Evolutionary conservation across 257 asterid species (phyloP).

Genomic region (Thymus quinquecostatus): DNA sequence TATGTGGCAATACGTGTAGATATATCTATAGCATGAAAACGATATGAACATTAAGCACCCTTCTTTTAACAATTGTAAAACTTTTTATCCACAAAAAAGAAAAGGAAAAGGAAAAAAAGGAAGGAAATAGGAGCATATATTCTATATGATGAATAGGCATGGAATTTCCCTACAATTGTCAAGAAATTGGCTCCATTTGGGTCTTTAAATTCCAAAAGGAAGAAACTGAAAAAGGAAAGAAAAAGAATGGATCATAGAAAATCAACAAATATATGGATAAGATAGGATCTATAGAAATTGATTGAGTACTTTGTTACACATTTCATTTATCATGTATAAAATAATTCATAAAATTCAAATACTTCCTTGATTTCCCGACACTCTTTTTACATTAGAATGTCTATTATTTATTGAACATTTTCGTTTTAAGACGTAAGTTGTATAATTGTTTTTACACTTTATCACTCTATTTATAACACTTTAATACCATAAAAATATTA

Average conservation of each 20-base stretch:
- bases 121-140: conserved; percentile 22
- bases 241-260: not conserved
- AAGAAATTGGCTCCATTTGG: conserved; percentile 23
- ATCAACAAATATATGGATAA: conserved; percentile 20
- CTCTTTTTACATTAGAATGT: too few relatives aligned
- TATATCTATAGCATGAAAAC: not conserved
- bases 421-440: too few relatives aligned
- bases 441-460: too few relatives aligned
- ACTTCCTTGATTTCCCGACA: too few relatives aligned
- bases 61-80: not conserved
- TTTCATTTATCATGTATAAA: too few relatives aligned
- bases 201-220: conserved; percentile 9
- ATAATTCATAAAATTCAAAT: too few relatives aligned
- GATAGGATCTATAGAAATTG: conserved; percentile 14
- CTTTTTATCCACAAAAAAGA: conserved; percentile 13
- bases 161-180: not conserved
- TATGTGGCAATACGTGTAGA: too few relatives aligned
- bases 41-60: not conserved
- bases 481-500: too few relatives aligned
- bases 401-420: too few relatives aligned
- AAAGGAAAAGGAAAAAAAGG: not conserved
- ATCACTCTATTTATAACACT: too few relatives aligned
- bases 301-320: not conserved
- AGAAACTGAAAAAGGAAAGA: not conserved
- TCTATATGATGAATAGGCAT: conserved; percentile 5